Base-by-base conservation (phyloP, 345 rosid species). In the Salix brachista region DNA sequence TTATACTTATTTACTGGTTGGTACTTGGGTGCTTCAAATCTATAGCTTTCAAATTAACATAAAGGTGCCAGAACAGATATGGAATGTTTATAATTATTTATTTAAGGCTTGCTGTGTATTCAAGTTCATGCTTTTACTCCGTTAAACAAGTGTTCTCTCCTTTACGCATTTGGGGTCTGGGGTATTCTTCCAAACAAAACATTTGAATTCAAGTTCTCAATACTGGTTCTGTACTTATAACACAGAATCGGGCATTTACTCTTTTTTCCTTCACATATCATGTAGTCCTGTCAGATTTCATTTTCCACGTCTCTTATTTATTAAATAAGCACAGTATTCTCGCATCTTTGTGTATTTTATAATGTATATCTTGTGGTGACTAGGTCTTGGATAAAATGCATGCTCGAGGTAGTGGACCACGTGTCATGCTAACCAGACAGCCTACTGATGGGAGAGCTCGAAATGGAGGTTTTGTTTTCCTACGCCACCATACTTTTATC, bases 371-470 rank as follows among this genome's bases (percentile, higher is more conserved):
- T 50, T 72, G 5, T 75, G 41, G n/a, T 78, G 61, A 60, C 30
- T 75, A 94, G 98, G 98, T 94, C 82, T 77, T 92, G 21, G 98
- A 92, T 83, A 92, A 92, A 81, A 94, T 92, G 92, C 99, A 95
- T 67, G 99, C 99, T 17, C 89, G 99, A 87, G 98, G 99, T 46
- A 89, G 72, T 79, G 98, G 99, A 58, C 99, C 98, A 3, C 94
- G 93, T 69, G 90, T 86, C 32, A 84, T 93, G 94, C 81, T 95
- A 73, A 93, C 99, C 26, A 88, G 99, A 83, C 99, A 96, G 77
- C 96, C 97, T 69, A 96, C 94, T n/a, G 98, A 93, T 89, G 98
- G 99, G 69, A 91, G 91, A 92, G 92, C 99, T 75, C 80, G 88
- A 83, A 96, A 90, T 85, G 99, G 98, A 90, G 99, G 99, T 90